These are phyloP conservation scores for Penicillium sp. DNA, from an alignment of 2,329 filamentous ascomycete species.

Conservation along the genomic window DNA sequence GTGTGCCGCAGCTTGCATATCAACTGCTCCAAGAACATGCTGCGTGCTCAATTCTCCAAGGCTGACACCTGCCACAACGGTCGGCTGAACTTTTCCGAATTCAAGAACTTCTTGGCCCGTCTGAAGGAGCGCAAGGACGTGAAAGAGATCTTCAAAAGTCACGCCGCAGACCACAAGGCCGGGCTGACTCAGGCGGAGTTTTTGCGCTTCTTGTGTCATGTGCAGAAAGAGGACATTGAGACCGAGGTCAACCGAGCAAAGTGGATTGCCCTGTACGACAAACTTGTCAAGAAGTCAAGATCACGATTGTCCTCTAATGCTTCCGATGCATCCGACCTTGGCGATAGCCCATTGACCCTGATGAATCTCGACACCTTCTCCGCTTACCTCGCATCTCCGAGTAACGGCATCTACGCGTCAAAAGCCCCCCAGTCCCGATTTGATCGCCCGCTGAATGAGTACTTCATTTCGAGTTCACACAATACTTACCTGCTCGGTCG, in stretches of 20 bases:
- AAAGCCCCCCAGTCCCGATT: constrained; percentile 59
- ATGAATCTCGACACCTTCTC: constrained; percentile 78
- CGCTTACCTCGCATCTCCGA: constrained; percentile 66
- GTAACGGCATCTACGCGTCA: constrained; percentile 62
- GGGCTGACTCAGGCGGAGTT: constrained; percentile 71
- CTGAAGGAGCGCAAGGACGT: constrained; percentile 83
- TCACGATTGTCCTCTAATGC: constrained; percentile 39
- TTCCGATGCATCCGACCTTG: constrained; percentile 37
- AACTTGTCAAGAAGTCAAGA: constrained; percentile 58
- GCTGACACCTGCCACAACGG: constrained; percentile 62
- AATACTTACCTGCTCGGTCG: constrained; percentile 94
- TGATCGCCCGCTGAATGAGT: constrained; percentile 85
- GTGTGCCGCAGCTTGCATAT: constrained; percentile 89
- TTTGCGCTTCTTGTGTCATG: constrained; percentile 63
- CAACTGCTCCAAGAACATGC: constrained; percentile 70
- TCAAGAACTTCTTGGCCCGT: constrained; percentile 72
- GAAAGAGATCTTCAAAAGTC: constrained; percentile 61
- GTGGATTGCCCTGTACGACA: constrained; percentile 69
- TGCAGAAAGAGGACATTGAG: constrained; percentile 71
- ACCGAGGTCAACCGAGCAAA: constrained; percentile 55
- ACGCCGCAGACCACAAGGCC: constrained; percentile 53
- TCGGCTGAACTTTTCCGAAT: constrained; percentile 70
- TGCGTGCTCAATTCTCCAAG: constrained; percentile 67
- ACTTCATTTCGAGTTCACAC: constrained; percentile 97
- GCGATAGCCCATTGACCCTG: constrained; percentile 41